Evolutionary conservation across 176 grass and related monocot genomes (phyloP).

Genomic region (Zoysia japonica): DNA sequence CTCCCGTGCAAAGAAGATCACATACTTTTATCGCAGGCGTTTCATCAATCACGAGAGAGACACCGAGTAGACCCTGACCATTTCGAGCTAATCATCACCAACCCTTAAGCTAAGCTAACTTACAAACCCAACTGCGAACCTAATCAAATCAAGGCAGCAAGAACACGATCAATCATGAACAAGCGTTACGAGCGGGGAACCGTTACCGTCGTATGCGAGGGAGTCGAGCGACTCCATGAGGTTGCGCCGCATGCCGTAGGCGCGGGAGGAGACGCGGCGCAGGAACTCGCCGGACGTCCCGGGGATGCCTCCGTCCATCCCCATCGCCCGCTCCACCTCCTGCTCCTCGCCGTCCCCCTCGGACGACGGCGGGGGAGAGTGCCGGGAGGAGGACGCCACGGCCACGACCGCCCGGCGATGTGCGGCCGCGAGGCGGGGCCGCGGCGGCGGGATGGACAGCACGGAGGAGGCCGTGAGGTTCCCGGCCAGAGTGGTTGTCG

Average conservation of each 20-base stretch:
- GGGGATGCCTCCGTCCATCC: slow-evolving; percentile 78
- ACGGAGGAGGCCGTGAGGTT: slow-evolving; percentile 40
- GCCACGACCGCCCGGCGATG: slow-evolving; percentile 45
- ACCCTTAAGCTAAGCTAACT: not conserved
- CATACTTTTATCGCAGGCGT: not conserved
- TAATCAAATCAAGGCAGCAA: not conserved
- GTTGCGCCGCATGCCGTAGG: slow-evolving; percentile 88
- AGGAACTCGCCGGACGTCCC: slow-evolving; percentile 91
- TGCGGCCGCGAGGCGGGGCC: slow-evolving; percentile 25
- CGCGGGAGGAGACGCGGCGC: slow-evolving; percentile 82
- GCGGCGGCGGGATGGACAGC: slow-evolving; percentile 39
- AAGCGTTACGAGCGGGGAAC: not conserved
- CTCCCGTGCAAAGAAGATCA: not conserved
- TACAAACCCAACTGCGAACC: not conserved
- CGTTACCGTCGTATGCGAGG: slow-evolving; percentile 77
- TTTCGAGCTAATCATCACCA: not conserved
- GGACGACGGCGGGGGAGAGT: slow-evolving; percentile 24
- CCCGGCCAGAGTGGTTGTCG: slow-evolving; percentile 7
- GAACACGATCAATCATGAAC: not conserved
- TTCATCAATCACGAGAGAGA: slow-evolving; percentile 22
- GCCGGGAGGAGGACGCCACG: slow-evolving; percentile 28
- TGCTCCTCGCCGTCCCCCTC: slow-evolving; percentile 31
- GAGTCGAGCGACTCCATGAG: slow-evolving; percentile 85
- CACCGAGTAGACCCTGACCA: not conserved
- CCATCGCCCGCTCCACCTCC: slow-evolving; percentile 91